A percentile compares a stretch with the other conserved stretches of the same genome.
phyloP scores from a whole-genome alignment of 345 rosid genomes.

The Citropsis articulata region DNA sequence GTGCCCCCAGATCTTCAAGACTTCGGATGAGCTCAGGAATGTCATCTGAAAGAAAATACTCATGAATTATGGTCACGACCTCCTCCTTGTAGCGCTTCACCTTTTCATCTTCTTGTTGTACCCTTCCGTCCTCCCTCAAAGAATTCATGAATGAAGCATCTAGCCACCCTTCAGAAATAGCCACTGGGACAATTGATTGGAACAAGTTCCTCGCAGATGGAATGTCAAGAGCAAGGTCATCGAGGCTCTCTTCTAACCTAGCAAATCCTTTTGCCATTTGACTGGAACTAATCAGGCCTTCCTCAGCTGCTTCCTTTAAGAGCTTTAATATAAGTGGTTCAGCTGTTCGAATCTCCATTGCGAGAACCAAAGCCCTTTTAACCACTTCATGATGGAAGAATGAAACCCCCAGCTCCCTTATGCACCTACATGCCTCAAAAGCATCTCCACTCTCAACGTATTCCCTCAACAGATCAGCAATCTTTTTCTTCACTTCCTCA shows the following conservation, averaged over 20 bases:
- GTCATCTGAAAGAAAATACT: conserved; percentile 96
- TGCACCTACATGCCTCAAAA: conserved; percentile 92
- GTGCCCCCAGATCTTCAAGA: conserved; percentile 78
- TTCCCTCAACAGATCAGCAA: conserved; percentile 77
- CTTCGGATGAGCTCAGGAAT: conserved; percentile 89
- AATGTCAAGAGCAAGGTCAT: conserved; percentile 95
- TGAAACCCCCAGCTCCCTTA: conserved; percentile 84
- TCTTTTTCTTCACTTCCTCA: conserved; percentile 92
- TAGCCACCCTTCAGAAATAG: conserved; percentile 87
- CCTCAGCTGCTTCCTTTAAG: conserved; percentile 88
- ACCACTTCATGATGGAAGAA: conserved; percentile 99
- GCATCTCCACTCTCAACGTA: conserved; percentile 82
- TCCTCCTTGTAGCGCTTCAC: conserved; percentile 75
- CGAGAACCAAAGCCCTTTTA: conserved; percentile 86
- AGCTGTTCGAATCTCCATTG: conserved; percentile 72
- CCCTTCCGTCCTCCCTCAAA: conserved; percentile 39
- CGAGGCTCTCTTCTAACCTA: conserved; percentile 82
- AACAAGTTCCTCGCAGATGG: conserved; percentile 74
- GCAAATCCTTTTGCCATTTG: conserved; percentile 92
- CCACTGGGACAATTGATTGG: conserved; percentile 60
- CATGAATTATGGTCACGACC: conserved; percentile 75
- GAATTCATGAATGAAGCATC: conserved; percentile 56
- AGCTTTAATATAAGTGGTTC: conserved; percentile 69
- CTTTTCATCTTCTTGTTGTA: conserved; percentile 42
- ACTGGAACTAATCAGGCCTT: conserved; percentile 92